Evolutionary conservation across 2,329 filamentous ascomycete species (phyloP).

Genomic region (Tolypocladium paradoxum): DNA sequence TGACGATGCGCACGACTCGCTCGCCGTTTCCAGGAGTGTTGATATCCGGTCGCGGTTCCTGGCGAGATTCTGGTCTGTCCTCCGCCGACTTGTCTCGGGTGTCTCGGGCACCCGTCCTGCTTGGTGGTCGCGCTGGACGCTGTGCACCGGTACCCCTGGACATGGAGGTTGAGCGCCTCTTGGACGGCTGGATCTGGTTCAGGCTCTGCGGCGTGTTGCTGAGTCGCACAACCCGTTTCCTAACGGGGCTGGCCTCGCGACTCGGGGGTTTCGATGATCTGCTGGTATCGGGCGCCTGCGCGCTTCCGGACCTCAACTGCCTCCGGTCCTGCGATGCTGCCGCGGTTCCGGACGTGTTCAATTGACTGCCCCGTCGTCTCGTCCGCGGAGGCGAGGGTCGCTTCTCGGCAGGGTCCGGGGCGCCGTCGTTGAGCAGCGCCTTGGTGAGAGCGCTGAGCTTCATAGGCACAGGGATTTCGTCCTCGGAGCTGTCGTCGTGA

Average conservation of each 20-base stretch:
- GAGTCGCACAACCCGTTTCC: constrained; percentile 47
- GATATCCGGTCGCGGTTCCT: constrained; percentile 29
- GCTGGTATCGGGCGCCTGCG: constrained; percentile 23
- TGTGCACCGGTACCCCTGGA: constrained; percentile 21
- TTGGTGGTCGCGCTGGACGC: constrained; percentile 19
- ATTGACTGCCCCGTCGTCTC: constrained; percentile 36
- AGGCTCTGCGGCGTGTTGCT: constrained; percentile 39
- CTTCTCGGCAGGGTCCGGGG: constrained; percentile 30
- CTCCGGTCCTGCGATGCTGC: constrained; percentile 30
- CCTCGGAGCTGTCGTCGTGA: constrained; percentile 78
- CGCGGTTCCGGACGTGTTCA: constrained; percentile 33
- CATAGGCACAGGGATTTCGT: constrained; percentile 84
- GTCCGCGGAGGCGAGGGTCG: constrained; percentile 35
- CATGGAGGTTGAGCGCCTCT: constrained; percentile 40
- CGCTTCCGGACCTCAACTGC: constrained; percentile 36
- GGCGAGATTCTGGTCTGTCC: constrained; percentile 22
- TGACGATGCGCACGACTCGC: constrained; percentile 43
- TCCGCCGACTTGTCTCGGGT: constrained; percentile 31
- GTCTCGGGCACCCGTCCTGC: constrained; percentile 30
- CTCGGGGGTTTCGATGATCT: constrained; percentile 30
- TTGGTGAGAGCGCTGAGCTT: constrained; percentile 90
- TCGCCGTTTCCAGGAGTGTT: constrained; percentile 44
- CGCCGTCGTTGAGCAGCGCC: constrained; percentile 61
- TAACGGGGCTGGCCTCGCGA: constrained; percentile 39
- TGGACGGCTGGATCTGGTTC: constrained; percentile 27